Evolutionary conservation across 2,329 filamentous ascomycete species (phyloP).

Genomic region (Myriosclerotinia curreyana): DNA sequence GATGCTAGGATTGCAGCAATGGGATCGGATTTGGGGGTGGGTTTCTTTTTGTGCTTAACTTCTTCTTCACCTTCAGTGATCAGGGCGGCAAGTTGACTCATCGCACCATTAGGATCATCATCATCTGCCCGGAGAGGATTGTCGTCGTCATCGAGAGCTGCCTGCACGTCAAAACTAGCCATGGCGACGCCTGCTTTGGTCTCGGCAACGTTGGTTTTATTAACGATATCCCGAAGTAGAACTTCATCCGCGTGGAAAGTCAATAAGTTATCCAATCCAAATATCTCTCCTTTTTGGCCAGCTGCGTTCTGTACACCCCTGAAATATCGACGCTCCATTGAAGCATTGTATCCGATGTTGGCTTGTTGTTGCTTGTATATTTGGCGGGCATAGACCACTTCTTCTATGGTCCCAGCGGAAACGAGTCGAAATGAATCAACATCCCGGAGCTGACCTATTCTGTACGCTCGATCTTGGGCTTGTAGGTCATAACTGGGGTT

Average conservation of each 20-base stretch:
- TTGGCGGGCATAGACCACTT: constrained; percentile 94
- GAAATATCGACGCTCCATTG: constrained; percentile 90
- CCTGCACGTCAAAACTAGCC: constrained; percentile 69
- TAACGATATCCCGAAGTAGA: constrained; percentile 89
- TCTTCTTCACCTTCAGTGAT: constrained; percentile 49
- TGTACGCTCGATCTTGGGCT: constrained; percentile 92
- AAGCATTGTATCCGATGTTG: constrained; percentile 94
- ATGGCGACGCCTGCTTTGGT: constrained; percentile 80
- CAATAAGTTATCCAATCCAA: constrained; percentile 84
- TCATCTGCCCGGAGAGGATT: constrained; percentile 43
- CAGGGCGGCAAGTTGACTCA: constrained; percentile 68
- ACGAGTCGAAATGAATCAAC: constrained; percentile 95
- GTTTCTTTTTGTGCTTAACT: constrained; percentile 40
- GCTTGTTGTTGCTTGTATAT: constrained; percentile 99
- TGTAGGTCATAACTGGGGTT: constrained; percentile 94
- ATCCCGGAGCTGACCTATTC: constrained; percentile 87
- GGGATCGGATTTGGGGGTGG: constrained; percentile 58
- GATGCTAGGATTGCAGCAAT: constrained; percentile 84
- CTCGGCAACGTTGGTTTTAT: constrained; percentile 97
- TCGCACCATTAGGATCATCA: constrained; percentile 57
- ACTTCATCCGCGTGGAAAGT: constrained; percentile 75
- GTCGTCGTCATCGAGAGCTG: constrained; percentile 55
- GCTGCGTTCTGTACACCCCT: constrained; percentile 85
- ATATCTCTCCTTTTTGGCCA: constrained; percentile 86
- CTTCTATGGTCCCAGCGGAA: constrained; percentile 88